phyloP scores from a whole-genome alignment of 768 basidiomycete species.

The Russula sp. region DNA sequence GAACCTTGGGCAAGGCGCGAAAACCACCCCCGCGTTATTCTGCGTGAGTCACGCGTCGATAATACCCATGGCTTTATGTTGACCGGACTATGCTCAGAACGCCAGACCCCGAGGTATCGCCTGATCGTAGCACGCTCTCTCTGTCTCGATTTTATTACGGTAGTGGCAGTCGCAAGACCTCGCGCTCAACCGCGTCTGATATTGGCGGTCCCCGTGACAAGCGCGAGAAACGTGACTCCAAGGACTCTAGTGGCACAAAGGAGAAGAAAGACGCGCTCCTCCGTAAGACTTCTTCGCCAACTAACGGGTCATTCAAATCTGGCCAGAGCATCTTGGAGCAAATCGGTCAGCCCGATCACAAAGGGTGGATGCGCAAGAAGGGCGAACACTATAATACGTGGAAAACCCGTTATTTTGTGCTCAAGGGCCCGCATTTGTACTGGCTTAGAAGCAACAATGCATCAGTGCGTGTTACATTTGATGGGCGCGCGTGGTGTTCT shows the following conservation, averaged over 20 bases:
- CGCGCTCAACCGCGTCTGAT: constrained; percentile 45
- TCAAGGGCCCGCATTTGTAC: constrained; percentile 91
- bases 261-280: constrained; percentile 43
- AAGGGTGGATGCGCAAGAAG: constrained; percentile 95
- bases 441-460: constrained; percentile 74
- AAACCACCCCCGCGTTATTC: constrained; percentile 81
- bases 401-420: constrained; percentile 88
- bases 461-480: constrained; percentile 39
- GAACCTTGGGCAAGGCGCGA: constrained; percentile 60
- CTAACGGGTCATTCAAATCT: constrained; percentile 33
- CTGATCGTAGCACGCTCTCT: constrained; percentile 40
- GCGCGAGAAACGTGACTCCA: constrained; percentile 31
- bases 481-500: constrained; percentile 1
- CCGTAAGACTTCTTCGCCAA: constrained; percentile 54
- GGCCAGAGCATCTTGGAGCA: constrained; percentile 81
- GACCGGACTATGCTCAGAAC: constrained; percentile 32
- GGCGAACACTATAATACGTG: constrained; percentile 90
- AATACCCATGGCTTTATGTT: constrained; percentile 4
- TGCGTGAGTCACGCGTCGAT: constrained; percentile 46
- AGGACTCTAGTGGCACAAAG: constrained; percentile 31
- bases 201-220: constrained; percentile 34
- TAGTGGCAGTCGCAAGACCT: constrained; percentile 41
- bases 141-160: constrained; percentile 41
- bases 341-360: constrained; percentile 86
- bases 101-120: constrained; percentile 39